A percentile compares a stretch with the other conserved stretches of the same genome.
phyloP scores from a whole-genome alignment of 768 basidiomycete genomes.

The Sporobolomyces pararoseus region DNA sequence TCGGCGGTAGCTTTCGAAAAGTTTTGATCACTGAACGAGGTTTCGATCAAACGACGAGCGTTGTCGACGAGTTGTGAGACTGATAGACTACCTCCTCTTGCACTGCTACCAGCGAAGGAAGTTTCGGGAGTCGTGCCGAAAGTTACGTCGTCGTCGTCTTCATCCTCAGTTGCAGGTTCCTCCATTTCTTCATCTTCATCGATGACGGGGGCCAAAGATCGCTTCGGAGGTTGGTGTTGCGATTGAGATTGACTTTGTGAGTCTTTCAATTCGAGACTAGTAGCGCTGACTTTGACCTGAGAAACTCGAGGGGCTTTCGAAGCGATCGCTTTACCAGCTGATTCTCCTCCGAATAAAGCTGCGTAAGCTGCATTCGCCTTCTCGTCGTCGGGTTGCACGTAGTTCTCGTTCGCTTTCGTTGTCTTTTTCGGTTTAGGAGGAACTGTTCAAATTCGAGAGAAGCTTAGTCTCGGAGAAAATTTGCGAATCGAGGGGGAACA shows the following conservation, averaged over 20 bases:
- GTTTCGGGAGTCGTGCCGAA: background rate
- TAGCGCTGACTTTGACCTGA: constrained; percentile 5
- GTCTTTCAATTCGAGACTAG: background rate
- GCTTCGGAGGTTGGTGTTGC: background rate
- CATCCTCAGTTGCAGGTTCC: constrained; percentile 27
- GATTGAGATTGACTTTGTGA: constrained; percentile 5
- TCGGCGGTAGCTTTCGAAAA: constrained; percentile 69
- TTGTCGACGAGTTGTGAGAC: constrained; percentile 62
- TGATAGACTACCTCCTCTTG: constrained; percentile 52
- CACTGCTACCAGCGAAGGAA: background rate
- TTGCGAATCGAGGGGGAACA: constrained; percentile 18
- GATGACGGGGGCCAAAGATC: background rate
- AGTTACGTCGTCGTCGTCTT: constrained; percentile 44
- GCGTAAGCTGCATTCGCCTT: constrained; percentile 10
- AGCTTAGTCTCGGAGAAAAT: too few relatives aligned
- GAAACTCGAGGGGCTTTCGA: constrained; percentile 20
- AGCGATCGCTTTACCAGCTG: background rate
- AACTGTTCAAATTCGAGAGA: too few relatives aligned
- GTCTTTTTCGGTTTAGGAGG: constrained; percentile 41
- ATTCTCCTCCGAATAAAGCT: background rate
- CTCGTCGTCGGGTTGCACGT: constrained; percentile 15
- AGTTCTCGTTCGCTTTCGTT: constrained; percentile 31
- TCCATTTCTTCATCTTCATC: constrained; percentile 45
- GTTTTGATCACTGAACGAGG: constrained; percentile 62
- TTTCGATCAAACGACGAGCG: constrained; percentile 49